Evolutionary conservation across 2,329 filamentous ascomycete species (phyloP).

Genomic region (Fusarium proliferatum): DNA sequence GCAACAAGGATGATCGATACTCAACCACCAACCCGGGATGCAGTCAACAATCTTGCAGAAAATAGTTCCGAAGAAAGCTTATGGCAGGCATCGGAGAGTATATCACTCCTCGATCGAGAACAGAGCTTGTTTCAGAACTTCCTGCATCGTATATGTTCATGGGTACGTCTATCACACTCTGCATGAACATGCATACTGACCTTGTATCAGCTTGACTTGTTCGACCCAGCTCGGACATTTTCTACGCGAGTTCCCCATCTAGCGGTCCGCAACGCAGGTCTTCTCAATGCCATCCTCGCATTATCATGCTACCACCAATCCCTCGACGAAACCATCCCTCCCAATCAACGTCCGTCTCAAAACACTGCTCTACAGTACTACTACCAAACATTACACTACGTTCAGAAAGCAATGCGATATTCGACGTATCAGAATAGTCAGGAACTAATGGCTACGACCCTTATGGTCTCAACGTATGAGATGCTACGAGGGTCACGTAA

Average conservation of each 20-base stretch:
- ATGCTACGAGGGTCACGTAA: conserved; percentile 66
- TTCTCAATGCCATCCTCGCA: conserved; percentile 68
- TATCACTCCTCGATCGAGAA: conserved; percentile 35
- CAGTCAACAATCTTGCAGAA: accelerated
- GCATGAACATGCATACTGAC: background rate
- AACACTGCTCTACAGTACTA: conserved; percentile 61
- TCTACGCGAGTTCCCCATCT: conserved; percentile 38
- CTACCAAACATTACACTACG: conserved; percentile 70
- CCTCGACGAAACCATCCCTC: background rate
- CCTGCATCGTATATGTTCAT: conserved; percentile 40
- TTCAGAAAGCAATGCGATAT: conserved; percentile 69
- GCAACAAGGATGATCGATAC: conserved; percentile 37
- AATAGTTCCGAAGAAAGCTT: conserved; percentile 23
- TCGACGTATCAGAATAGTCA: conserved; percentile 66
- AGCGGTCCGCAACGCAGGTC: conserved; percentile 57
- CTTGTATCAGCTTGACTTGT: conserved; percentile 32
- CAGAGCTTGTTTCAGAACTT: conserved; percentile 42
- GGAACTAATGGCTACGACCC: conserved; percentile 68
- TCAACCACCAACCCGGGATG: background rate
- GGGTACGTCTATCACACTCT: conserved; percentile 17
- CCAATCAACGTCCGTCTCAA: conserved; percentile 6
- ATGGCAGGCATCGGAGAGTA: conserved; percentile 39
- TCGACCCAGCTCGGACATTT: conserved; percentile 38
- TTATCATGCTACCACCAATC: conserved; percentile 53
- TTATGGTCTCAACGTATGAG: conserved; percentile 72